Percentiles rank a stretch among this genome's conserved stretches.
Evolutionary conservation across 2,329 filamentous ascomycete genomes (phyloP).

Genomic region (Hymenoscyphus infarciens): DNA sequence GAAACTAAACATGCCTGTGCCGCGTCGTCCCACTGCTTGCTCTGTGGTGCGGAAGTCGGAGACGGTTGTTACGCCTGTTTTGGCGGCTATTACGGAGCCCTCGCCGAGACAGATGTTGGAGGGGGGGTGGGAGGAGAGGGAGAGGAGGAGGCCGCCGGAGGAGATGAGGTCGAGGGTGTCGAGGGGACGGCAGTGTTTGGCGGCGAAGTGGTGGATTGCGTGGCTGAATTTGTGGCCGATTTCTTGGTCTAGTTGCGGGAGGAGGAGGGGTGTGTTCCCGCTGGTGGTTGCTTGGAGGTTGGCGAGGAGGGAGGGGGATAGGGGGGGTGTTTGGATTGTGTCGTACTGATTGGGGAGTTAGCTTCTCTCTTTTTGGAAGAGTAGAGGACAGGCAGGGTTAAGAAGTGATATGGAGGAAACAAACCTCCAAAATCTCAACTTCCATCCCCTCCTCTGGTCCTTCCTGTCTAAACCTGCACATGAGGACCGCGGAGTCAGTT

Average conservation of each 20-base stretch:
- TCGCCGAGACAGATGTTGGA: slow-evolving; percentile 36
- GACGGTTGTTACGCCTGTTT: slow-evolving; percentile 35
- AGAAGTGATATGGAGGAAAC: neutral
- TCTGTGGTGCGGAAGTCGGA: slow-evolving; percentile 36
- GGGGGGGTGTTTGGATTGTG: neutral
- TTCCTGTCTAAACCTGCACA: slow-evolving; percentile 35
- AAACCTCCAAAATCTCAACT: slow-evolving; percentile 34
- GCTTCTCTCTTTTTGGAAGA: too few species aligned
- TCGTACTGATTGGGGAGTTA: neutral
- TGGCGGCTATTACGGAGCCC: slow-evolving; percentile 35
- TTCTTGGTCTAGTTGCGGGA: slow-evolving; percentile 36
- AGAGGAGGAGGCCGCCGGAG: slow-evolving; percentile 33
- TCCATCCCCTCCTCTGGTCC: slow-evolving; percentile 30
- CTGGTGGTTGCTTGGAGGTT: neutral
- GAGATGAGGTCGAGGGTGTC: slow-evolving; percentile 35
- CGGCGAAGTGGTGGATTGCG: slow-evolving; percentile 34
- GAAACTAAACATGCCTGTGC: slow-evolving; percentile 34
- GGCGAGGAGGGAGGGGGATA: neutral
- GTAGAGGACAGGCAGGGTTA: too few species aligned
- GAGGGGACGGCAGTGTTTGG: slow-evolving; percentile 32
- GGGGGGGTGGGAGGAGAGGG: slow-evolving; percentile 30
- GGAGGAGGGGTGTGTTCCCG: slow-evolving; percentile 31
- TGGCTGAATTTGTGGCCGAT: slow-evolving; percentile 35
- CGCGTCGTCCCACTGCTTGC: slow-evolving; percentile 36
- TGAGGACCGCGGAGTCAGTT: too few species aligned